Percentiles rank a stretch among this genome's conserved stretches.
Evolutionary conservation across 2,329 filamentous ascomycete genomes (phyloP).

Genomic region (Zymoseptoria crescenta): DNA sequence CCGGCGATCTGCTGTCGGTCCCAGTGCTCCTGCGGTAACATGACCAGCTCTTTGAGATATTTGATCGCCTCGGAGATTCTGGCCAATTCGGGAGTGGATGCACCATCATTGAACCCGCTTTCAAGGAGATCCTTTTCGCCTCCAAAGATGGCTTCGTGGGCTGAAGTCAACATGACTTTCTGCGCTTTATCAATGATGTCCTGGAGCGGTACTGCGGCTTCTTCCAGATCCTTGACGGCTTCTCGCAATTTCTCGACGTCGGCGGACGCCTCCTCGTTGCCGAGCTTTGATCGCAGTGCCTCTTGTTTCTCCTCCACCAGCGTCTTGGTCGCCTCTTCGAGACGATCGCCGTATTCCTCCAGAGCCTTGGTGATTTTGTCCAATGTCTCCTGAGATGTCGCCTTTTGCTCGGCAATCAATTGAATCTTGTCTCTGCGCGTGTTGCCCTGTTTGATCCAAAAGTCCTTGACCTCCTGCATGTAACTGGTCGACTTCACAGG

Average conservation of each 20-base stretch:
- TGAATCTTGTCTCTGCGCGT: constrained; percentile 19
- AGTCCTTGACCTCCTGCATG: constrained; percentile 30
- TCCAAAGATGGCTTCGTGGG: constrained; percentile 31
- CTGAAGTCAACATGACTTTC: constrained; percentile 25
- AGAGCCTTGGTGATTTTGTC: constrained; percentile 20
- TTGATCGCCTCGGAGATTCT: constrained; percentile 20
- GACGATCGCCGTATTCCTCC: constrained; percentile 23
- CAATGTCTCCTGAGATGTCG: constrained; percentile 21
- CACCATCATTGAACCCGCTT: constrained; percentile 7
- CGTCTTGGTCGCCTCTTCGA: constrained; percentile 19
- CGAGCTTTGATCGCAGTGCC: constrained; percentile 22
- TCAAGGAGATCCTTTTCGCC: constrained; percentile 28
- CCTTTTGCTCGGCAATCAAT: constrained; percentile 13
- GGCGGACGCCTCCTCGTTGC: constrained; percentile 13
- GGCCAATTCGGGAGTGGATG: constrained; percentile 15
- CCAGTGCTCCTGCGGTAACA: constrained; percentile 27
- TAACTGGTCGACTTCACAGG: constrained; percentile 32
- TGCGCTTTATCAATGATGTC: constrained; percentile 19
- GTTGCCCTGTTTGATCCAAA: constrained; percentile 29
- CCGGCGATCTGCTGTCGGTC: constrained; percentile 22
- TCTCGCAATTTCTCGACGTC: constrained; percentile 19
- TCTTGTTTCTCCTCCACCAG: constrained; percentile 23
- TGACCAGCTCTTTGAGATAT: constrained; percentile 25
- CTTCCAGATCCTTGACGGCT: constrained; percentile 14
- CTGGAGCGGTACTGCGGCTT: constrained; percentile 19